A percentile compares a stretch with the other conserved stretches of the same genome.
Evolutionary conservation across 371 early-diverging fungal genomes (phyloP).

Genomic region (Furculomyces boomerangus): DNA sequence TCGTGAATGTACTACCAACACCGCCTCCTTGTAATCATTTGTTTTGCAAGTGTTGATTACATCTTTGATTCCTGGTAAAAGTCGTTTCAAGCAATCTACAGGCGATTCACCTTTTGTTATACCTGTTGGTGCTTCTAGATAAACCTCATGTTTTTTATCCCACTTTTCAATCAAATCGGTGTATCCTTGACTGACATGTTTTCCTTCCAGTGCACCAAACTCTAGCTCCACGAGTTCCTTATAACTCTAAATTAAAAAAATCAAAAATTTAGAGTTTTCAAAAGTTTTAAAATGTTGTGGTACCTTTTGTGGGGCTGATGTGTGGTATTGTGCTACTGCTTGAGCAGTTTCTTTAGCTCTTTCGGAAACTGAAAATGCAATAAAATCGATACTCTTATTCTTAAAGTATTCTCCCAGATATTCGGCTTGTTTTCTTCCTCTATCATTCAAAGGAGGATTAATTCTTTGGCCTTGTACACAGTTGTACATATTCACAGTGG

Average conservation of each 20-base stretch:
- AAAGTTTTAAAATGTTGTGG: not conserved
- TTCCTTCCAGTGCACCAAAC: constrained; percentile 18
- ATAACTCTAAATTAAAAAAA: not conserved
- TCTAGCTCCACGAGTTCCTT: constrained; percentile 15
- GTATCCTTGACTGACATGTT: constrained; percentile 15
- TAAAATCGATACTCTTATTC: constrained; percentile 9
- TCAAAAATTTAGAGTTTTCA: not conserved
- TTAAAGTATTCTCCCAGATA: constrained; percentile 13
- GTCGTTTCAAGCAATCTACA: constrained; percentile 8
- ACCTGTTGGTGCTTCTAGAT: constrained; percentile 8
- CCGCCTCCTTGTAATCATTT: constrained; percentile 5
- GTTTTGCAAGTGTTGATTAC: constrained; percentile 5
- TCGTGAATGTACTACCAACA: constrained; percentile 15
- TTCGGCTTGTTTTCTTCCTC: constrained; percentile 16
- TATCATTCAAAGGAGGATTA: constrained; percentile 28
- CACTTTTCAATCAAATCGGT: constrained; percentile 10
- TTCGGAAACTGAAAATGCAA: constrained; percentile 11
- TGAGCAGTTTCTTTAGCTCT: constrained; percentile 15
- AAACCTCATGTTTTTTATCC: constrained; percentile 8
- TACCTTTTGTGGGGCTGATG: constrained; percentile 1
- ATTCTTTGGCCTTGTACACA: constrained; percentile 34
- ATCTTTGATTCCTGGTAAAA: constrained; percentile 4
- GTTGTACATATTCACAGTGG: constrained; percentile 29
- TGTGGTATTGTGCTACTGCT: constrained; percentile 6
- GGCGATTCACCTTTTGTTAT: constrained; percentile 16